Base-by-base conservation (phyloP, 768 basidiomycete genomes). In the Porpolomopsis calyptriformis region DNA sequence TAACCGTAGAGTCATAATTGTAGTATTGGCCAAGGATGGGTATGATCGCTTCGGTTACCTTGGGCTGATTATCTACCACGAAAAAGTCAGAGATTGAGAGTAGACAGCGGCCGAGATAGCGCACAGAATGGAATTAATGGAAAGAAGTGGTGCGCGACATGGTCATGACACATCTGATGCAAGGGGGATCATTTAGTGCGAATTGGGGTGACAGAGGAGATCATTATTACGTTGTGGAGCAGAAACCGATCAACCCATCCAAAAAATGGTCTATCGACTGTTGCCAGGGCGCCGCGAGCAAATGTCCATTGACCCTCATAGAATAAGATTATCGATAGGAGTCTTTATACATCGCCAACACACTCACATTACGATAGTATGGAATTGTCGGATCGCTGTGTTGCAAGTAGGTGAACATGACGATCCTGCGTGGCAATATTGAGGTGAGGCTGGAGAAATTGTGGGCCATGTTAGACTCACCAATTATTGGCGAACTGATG, bases 81-180 rank as follows among this genome's bases (percentile, higher is more conserved):
- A 1, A 16, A 14, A 42, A 29, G 39, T 6, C 38, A 40, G 33
- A 26, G 9, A 25, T 18, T 43, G 39, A 24, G 27, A 0, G 4
- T 35, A 40, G 8, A 18, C n/a, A 40, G 10, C 6, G 33, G 10
- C 7, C 33, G 16, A n/a, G 14, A 14, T 46, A 22, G 22, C 31
- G 33, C 5, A 79, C 76, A 80, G 57, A 79, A 80, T 42, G 78
- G 77, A 31, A 74, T 61, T n/a, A 58, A 63, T 19, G 70, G 65
- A 61, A 80, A 80, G 51, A 79, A 73, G 53, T 80, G 77, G 54
- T 80, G 78, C 2, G 74, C 73, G 41, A 80, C 64, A 53, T 80
- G 69, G 62, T 74, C 64, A 52, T 67, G 58, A 61, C 62, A 67
- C 48, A 70, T 69, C 70, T 72, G 23, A 35, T 24, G 38, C 7